A percentile compares a stretch with the other conserved stretches of the same genome.
Conservation (phyloP, 495 filamentous ascomycete genomes). For the Aspergillus saccharolyticus region DNA sequence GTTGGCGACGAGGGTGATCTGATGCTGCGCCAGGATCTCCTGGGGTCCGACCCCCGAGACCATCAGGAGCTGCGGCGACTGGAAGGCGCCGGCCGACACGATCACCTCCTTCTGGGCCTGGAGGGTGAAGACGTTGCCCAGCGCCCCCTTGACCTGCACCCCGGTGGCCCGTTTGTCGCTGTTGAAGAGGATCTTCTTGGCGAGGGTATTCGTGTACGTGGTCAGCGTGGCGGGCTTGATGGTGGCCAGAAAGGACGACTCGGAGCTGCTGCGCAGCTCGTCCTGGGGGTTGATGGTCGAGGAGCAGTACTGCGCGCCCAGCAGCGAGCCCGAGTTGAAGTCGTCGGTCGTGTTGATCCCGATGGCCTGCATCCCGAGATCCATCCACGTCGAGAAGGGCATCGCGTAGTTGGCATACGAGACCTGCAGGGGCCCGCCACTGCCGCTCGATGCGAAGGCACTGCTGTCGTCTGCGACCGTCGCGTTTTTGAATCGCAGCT, state of each 20-base stretch:
- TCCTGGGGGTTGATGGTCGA: slow-evolving; percentile 32
- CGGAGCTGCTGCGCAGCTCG: slow-evolving; percentile 32
- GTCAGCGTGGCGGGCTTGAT: slow-evolving; percentile 14
- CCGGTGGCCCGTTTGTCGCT: slow-evolving; percentile 20
- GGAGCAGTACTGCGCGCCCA: slow-evolving; percentile 34
- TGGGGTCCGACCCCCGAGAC: slow-evolving; percentile 36
- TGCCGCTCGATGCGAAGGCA: slow-evolving; percentile 25
- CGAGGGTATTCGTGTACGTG: slow-evolving; percentile 18
- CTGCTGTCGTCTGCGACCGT: slow-evolving; percentile 37
- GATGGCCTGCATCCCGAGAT: slow-evolving; percentile 31
- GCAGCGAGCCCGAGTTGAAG: slow-evolving; percentile 38
- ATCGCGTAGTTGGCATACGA: slow-evolving; percentile 47
- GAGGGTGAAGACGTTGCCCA: slow-evolving; percentile 20
- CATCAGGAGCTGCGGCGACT: slow-evolving; percentile 28
- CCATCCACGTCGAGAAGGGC: slow-evolving; percentile 39
- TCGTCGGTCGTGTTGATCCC: slow-evolving; percentile 33
- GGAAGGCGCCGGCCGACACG: slow-evolving; percentile 46
- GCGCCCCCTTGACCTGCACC: slow-evolving; percentile 13
- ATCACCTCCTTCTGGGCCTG: slow-evolving; percentile 48
- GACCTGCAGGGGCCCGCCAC: slow-evolving; percentile 44
- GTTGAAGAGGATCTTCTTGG: slow-evolving; percentile 25
- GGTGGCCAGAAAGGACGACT: slow-evolving; percentile 29
- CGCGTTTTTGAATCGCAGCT: slow-evolving; percentile 33
- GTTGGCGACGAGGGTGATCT: slow-evolving; percentile 37
- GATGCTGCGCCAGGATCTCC: slow-evolving; percentile 28